These are phyloP conservation scores for Salix arbutifolia DNA, from an alignment of 345 rosid genomes.

Conservation along the genomic window DNA sequence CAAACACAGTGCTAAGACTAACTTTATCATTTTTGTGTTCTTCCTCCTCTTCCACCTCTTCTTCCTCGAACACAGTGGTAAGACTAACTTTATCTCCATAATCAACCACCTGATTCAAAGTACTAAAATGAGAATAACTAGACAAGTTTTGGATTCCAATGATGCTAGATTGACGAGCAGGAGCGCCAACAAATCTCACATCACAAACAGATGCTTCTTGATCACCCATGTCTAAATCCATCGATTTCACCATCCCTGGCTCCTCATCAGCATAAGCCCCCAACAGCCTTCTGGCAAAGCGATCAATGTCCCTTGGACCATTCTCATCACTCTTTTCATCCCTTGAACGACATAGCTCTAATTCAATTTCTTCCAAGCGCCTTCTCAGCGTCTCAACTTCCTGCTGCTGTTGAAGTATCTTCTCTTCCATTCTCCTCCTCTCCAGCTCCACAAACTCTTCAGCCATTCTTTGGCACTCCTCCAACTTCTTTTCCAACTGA, in stretches of 20 bases:
- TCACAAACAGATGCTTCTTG: slow-evolving; percentile 48
- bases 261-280: slow-evolving; percentile 65
- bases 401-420: slow-evolving; percentile 76
- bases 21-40: slow-evolving; percentile 33
- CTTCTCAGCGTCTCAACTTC: slow-evolving; percentile 80
- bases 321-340: slow-evolving; percentile 30
- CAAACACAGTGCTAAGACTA: slow-evolving; percentile 80
- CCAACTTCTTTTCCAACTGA: slow-evolving; percentile 69
- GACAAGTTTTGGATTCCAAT: slow-evolving; percentile 22
- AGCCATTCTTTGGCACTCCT: slow-evolving; percentile 76
- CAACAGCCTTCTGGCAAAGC: slow-evolving; percentile 66
- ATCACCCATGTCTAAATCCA: slow-evolving; percentile 93
- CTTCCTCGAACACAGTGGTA: slow-evolving; percentile 93
- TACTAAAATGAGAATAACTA: slow-evolving; percentile 26
- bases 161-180: slow-evolving; percentile 15
- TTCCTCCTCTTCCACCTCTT: slow-evolving; percentile 53
- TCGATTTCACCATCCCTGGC: slow-evolving; percentile 94
- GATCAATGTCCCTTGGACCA: slow-evolving; percentile 41
- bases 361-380: slow-evolving; percentile 73
- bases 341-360: slow-evolving; percentile 40
- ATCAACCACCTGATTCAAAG: slow-evolving; percentile 26
- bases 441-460: slow-evolving; percentile 79
- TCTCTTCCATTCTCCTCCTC: slow-evolving; percentile 95
- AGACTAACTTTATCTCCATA: slow-evolving; percentile 47
- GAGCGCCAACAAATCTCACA: slow-evolving; percentile 29